Percentiles rank a stretch among this genome's conserved stretches.
Conservation (phyloP, 108 stramenopile genomes). For the Cyclotella sp. region DNA sequence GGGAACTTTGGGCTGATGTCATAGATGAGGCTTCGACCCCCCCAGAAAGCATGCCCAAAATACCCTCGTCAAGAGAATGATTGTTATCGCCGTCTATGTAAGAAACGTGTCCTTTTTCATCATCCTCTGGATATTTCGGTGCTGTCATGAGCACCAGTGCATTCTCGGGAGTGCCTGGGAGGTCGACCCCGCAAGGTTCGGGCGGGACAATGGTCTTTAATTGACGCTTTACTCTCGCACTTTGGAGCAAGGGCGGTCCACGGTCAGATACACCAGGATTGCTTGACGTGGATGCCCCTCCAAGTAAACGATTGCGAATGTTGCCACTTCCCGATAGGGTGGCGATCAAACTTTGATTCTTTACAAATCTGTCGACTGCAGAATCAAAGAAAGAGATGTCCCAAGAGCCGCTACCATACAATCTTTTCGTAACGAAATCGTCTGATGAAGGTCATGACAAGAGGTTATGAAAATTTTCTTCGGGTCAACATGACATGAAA, state of each 20-base stretch:
- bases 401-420: slow-evolving; percentile 83
- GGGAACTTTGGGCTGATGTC: no score
- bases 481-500: no score
- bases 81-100: background rate
- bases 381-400: slow-evolving; percentile 87
- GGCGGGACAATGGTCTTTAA: slow-evolving; percentile 89
- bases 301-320: slow-evolving; percentile 23
- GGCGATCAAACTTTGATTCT: slow-evolving; percentile 64
- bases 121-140: background rate
- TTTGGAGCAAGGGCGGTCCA: slow-evolving; percentile 75
- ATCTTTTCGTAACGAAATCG: slow-evolving; percentile 82
- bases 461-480: no score
- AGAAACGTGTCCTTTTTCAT: slow-evolving; percentile 21
- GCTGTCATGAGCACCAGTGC: slow-evolving; percentile 32
- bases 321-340: slow-evolving; percentile 11
- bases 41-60: no score
- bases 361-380: slow-evolving; percentile 79
- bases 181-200: slow-evolving; percentile 70
- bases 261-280: slow-evolving; percentile 11
- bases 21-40: no score
- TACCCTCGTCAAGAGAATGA: no score
- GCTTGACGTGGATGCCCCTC: background rate
- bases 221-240: slow-evolving; percentile 73
- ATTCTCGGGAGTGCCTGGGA: slow-evolving; percentile 51
- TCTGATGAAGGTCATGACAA: slow-evolving; percentile 7